A percentile compares a stretch with the other conserved stretches of the same genome.
Conservation (phyloP, 2,329 filamentous ascomycete genomes). For the Beauveria scarabaeidicola region DNA sequence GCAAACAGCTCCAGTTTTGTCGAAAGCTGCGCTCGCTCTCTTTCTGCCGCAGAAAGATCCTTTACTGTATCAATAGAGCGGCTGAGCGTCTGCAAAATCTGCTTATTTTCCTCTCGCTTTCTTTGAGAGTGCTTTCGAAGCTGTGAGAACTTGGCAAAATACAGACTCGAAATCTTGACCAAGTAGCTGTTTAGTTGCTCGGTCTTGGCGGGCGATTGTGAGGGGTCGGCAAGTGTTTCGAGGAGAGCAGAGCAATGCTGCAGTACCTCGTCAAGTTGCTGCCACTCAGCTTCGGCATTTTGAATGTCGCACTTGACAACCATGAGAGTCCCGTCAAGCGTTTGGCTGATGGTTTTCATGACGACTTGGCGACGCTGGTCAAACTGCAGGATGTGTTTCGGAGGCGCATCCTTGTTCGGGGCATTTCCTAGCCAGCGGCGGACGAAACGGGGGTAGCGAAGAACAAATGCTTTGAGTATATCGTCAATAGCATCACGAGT, state of each 20-base stretch:
- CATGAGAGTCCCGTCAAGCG: conserved; percentile 53
- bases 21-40: conserved; percentile 49
- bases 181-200: conserved; percentile 39
- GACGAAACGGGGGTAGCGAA: conserved; percentile 51
- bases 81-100: conserved; percentile 48
- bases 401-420: conserved; percentile 39
- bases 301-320: conserved; percentile 46
- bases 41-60: conserved; percentile 43
- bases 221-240: conserved; percentile 39
- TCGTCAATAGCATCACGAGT: conserved; percentile 19
- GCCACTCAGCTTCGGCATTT: conserved; percentile 41
- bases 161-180: conserved; percentile 63
- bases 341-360: conserved; percentile 42
- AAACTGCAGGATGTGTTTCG: conserved; percentile 52
- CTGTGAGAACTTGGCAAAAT: conserved; percentile 54
- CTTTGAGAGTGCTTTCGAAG: conserved; percentile 36
- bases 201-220: conserved; percentile 19
- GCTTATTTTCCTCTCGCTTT: conserved; percentile 28
- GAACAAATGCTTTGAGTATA: conserved; percentile 47
- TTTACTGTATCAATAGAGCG: conserved; percentile 57
- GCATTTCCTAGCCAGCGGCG: conserved; percentile 54
- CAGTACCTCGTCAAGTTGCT: conserved; percentile 46
- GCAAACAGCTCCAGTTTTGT: conserved; percentile 60
- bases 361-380: conserved; percentile 50
- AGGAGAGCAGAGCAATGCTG: conserved; percentile 48